Evolutionary conservation across 352 stramenopile species (phyloP).

Genomic region (Paralagenidium karlingii): DNA sequence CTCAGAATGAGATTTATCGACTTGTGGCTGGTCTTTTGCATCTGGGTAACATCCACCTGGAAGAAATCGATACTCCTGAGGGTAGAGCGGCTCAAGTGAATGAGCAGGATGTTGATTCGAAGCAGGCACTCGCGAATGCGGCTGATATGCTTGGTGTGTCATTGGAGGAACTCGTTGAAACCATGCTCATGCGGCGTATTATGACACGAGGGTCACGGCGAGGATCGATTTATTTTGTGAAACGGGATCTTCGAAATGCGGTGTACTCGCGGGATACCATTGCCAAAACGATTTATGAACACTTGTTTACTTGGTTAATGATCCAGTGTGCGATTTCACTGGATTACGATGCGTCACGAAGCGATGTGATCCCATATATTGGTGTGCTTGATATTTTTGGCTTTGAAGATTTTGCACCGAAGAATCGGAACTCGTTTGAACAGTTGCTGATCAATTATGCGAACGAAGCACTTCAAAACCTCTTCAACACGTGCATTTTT

Average conservation of each 20-base stretch:
- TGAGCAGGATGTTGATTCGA: slow-evolving; percentile 28
- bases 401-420: slow-evolving; percentile 79
- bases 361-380: slow-evolving; percentile 79
- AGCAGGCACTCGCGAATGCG: slow-evolving; percentile 4
- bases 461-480: slow-evolving; percentile 84
- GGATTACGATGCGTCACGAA: slow-evolving; percentile 71
- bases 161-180: slow-evolving; percentile 43
- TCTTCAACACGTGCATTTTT: slow-evolving; percentile 84
- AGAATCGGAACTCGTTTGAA: slow-evolving; percentile 74
- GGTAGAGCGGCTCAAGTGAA: slow-evolving; percentile 15
- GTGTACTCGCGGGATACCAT: slow-evolving; percentile 77
- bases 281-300: slow-evolving; percentile 83
- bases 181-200: slow-evolving; percentile 71
- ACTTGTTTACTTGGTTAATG: slow-evolving; percentile 85
- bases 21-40: slow-evolving; percentile 37
- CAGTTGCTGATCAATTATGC: slow-evolving; percentile 88
- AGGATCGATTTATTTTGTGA: slow-evolving; percentile 29
- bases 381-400: slow-evolving; percentile 87
- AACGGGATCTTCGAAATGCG: slow-evolving; percentile 19
- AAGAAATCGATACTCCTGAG: slow-evolving; percentile 12
- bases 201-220: slow-evolving; percentile 57
- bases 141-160: slow-evolving; percentile 59
- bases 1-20: slow-evolving; percentile 10
- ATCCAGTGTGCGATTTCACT: slow-evolving; percentile 59
- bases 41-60: slow-evolving; percentile 54